These are phyloP conservation scores for Mesembryanthemum crystallinum DNA, from an alignment of 148 eudicot species.

Conservation along the genomic window DNA sequence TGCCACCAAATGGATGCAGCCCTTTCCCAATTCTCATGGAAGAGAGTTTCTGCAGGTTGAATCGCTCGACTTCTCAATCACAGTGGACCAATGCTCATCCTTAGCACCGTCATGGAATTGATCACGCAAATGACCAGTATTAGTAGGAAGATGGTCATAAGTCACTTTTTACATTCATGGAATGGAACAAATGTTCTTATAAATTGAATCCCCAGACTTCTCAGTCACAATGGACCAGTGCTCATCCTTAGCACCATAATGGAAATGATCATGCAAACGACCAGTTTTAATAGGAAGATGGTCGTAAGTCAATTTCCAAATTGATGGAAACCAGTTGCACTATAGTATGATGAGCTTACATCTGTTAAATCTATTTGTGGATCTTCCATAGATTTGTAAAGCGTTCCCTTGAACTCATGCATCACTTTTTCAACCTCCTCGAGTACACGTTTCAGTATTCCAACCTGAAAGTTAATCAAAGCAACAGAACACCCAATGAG, in stretches of 20 bases:
- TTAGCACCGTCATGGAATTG: not conserved
- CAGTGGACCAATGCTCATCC: slow-evolving; percentile 3
- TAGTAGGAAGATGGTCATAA: not conserved
- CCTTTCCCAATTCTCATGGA: not conserved
- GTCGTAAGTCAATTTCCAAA: not conserved
- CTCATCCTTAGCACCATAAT: slow-evolving; percentile 1
- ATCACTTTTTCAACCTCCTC: slow-evolving; percentile 98
- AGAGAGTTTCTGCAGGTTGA: not conserved
- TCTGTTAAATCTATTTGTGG: slow-evolving; percentile 76
- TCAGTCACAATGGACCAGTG: not conserved
- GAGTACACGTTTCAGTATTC: slow-evolving; percentile 93
- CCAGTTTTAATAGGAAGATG: not conserved
- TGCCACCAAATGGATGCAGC: not conserved
- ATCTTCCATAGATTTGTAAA: slow-evolving; percentile 91
- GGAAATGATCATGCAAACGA: not conserved
- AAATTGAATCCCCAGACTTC: not conserved
- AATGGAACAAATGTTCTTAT: too few relatives aligned
- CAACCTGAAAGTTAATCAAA: slow-evolving; percentile 56
- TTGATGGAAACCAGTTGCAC: not conserved
- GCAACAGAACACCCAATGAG: not conserved
- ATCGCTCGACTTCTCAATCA: not conserved
- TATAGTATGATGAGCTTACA: slow-evolving; percentile 42
- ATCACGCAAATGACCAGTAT: not conserved
- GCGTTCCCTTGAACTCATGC: slow-evolving; percentile 91
- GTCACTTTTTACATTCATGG: not conserved